phyloP scores from a whole-genome alignment of 83 land plant genomes.

The Diphasiastrum complanatum region DNA sequence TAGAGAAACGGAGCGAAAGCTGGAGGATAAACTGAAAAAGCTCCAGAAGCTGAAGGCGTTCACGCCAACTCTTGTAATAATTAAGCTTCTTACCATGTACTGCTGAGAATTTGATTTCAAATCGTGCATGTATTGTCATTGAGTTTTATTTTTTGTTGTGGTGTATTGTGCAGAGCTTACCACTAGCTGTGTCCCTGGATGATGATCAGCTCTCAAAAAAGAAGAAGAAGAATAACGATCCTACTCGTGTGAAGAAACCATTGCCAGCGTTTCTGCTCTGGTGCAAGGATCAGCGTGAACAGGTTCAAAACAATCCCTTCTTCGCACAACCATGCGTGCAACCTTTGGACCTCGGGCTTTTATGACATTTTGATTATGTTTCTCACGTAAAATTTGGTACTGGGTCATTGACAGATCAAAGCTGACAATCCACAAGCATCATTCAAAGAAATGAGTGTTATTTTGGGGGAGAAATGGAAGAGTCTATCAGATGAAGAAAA shows the following conservation, averaged over 20 bases:
- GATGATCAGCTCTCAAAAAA: slow-evolving; percentile 22
- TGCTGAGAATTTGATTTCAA: background rate
- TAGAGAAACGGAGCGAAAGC: slow-evolving; percentile 45
- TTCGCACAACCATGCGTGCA: background rate
- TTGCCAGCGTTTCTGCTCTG: slow-evolving; percentile 57
- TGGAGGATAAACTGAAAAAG: slow-evolving; percentile 60
- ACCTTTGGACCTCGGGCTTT: background rate
- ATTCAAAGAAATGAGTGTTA: slow-evolving; percentile 60
- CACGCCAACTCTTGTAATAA: slow-evolving; percentile 59
- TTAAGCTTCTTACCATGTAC: slow-evolving; percentile 1
- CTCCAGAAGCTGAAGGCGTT: slow-evolving; percentile 75
- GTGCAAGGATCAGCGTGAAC: slow-evolving; percentile 84
- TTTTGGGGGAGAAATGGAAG: slow-evolving; percentile 81
- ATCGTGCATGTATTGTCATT: slow-evolving; percentile 1
- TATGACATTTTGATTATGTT: background rate
- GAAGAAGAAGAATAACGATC: slow-evolving; percentile 48
- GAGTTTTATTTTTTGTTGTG: background rate
- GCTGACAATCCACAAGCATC: slow-evolving; percentile 53
- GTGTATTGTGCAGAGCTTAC: slow-evolving; percentile 22
- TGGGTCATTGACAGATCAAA: slow-evolving; percentile 41
- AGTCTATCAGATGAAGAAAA: slow-evolving; percentile 60
- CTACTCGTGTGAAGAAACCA: slow-evolving; percentile 53
- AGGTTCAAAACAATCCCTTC: slow-evolving; percentile 29
- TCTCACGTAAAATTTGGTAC: background rate
- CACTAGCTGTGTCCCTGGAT: slow-evolving; percentile 13